These are phyloP conservation scores for Malassezia arunalokei DNA, from an alignment of 1,284 basidiomycete genomes.

Conservation along the genomic window DNA sequence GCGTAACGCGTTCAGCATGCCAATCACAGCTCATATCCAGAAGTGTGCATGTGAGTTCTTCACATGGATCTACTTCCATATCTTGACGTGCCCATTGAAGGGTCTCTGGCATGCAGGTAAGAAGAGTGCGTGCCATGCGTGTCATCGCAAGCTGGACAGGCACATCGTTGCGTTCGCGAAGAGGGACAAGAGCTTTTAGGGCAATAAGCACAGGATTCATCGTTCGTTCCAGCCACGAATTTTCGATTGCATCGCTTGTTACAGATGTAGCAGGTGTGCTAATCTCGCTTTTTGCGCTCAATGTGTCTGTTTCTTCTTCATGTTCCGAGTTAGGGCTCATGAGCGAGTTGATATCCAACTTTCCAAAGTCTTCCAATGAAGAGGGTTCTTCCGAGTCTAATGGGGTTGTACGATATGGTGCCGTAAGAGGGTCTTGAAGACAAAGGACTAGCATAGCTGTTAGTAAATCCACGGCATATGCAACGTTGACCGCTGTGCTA, in stretches of 20 bases:
- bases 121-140: background rate
- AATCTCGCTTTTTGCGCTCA: background rate
- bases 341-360: background rate
- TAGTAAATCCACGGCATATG: constrained; percentile 1
- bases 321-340: background rate
- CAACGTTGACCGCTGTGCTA: background rate
- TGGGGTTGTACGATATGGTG: background rate
- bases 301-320: background rate
- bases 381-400: background rate
- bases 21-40: background rate
- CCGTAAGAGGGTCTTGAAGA: constrained; percentile 6
- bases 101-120: background rate
- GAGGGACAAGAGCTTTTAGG: background rate
- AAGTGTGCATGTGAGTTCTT: background rate
- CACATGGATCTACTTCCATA: background rate
- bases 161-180: background rate
- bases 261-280: constrained; percentile 1
- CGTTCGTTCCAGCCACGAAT: constrained; percentile 8
- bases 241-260: background rate
- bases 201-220: constrained; percentile 7
- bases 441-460: constrained; percentile 5
- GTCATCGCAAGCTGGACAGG: constrained; percentile 4
- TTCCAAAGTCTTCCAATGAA: constrained; percentile 10
- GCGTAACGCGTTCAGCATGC: background rate
- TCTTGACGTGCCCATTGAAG: constrained; percentile 1